Evolutionary conservation across 371 early-diverging fungal genomes (phyloP).

Genomic region (Apophysomyces sp.): DNA sequence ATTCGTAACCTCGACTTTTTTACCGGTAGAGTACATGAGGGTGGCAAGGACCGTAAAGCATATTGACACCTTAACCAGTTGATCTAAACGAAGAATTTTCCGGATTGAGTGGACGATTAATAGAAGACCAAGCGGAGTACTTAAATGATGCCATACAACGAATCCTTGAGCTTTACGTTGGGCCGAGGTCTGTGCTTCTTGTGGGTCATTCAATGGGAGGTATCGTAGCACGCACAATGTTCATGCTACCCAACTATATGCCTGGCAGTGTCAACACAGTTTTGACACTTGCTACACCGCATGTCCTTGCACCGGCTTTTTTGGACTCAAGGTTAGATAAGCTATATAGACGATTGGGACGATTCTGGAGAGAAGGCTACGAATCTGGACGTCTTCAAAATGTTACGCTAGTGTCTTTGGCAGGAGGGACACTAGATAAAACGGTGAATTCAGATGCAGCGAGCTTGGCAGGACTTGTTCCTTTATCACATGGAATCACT

Average conservation of each 20-base stretch:
- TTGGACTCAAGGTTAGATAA: slow-evolving; percentile 66
- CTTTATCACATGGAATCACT: slow-evolving; percentile 63
- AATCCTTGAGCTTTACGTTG: slow-evolving; percentile 63
- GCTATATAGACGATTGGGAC: slow-evolving; percentile 61
- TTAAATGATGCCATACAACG: slow-evolving; percentile 76
- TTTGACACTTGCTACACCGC: slow-evolving; percentile 91
- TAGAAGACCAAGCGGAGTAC: slow-evolving; percentile 72
- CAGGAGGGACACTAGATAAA: slow-evolving; percentile 86
- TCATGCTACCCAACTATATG: slow-evolving; percentile 65
- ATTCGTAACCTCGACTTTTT: slow-evolving; percentile 74
- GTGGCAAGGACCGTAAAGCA: no score
- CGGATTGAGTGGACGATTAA: slow-evolving; percentile 45
- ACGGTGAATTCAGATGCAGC: slow-evolving; percentile 77
- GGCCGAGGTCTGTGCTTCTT: slow-evolving; percentile 69
- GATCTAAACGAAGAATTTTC: slow-evolving; percentile 90
- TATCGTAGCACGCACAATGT: slow-evolving; percentile 80
- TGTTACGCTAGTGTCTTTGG: slow-evolving; percentile 81
- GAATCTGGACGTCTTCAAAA: slow-evolving; percentile 18
- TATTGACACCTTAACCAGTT: no score
- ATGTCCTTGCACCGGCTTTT: slow-evolving; percentile 74
- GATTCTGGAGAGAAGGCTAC: slow-evolving; percentile 62
- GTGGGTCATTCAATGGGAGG: slow-evolving; percentile 98
- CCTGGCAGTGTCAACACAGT: slow-evolving; percentile 73
- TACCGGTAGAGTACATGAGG: slow-evolving; percentile 52
- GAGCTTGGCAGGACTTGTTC: slow-evolving; percentile 60